A percentile compares a stretch with the other conserved stretches of the same genome.
Evolutionary conservation across 306 rosid genomes (phyloP).

Genomic region (Cajanus cajan): DNA sequence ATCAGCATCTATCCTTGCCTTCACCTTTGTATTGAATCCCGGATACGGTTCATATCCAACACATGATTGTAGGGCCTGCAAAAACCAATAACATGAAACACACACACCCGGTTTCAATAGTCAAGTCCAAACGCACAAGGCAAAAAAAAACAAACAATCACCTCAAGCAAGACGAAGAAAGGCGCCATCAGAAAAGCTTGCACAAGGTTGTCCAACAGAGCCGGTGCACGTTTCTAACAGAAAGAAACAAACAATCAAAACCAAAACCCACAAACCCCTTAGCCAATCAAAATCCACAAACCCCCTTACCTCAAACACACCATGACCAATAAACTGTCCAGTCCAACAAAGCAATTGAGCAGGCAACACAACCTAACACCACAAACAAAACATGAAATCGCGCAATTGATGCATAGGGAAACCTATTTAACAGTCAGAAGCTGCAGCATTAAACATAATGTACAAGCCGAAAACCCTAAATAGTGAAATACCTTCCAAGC

Average conservation of each 20-base stretch:
- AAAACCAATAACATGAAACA: conserved; percentile 14
- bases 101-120: background rate
- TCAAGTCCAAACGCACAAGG: background rate
- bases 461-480: background rate
- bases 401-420: background rate
- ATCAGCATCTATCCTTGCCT: conserved; percentile 53
- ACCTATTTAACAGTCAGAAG: background rate
- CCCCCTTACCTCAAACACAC: conserved; percentile 75
- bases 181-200: conserved; percentile 94
- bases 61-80: conserved; percentile 53
- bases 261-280: too few relatives aligned
- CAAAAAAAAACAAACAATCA: conserved; percentile 33
- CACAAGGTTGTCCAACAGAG: conserved; percentile 76
- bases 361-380: conserved; percentile 65
- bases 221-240: conserved; percentile 88
- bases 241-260: too few relatives aligned
- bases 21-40: conserved; percentile 63
- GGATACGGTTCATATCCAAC: conserved; percentile 83
- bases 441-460: background rate
- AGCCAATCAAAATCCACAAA: background rate
- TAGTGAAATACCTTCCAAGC: conserved; percentile 64
- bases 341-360: conserved; percentile 85
- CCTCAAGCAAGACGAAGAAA: conserved; percentile 80
- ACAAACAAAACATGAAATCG: too few relatives aligned
- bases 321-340: conserved; percentile 86